phyloP scores from a whole-genome alignment of 225 moss, liverwort and hornwort genomes.

The Straminergon stramineum region DNA sequence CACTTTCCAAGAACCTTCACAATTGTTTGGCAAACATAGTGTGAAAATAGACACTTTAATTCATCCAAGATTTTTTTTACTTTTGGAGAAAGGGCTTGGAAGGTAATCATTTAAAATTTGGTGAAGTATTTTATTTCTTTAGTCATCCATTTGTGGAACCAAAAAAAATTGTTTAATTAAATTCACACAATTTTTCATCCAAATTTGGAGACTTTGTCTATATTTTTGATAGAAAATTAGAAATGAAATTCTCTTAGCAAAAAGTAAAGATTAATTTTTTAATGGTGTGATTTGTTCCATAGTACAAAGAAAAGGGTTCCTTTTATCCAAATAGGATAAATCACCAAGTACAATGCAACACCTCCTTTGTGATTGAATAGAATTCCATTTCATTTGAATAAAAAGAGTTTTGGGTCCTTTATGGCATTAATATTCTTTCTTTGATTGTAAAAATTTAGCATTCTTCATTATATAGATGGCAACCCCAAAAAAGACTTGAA shows the following conservation, averaged over 20 bases:
- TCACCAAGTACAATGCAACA: not conserved
- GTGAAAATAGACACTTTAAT: not conserved
- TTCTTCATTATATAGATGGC: not conserved
- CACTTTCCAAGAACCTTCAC: not conserved
- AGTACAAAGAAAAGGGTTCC: not conserved
- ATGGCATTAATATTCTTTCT: not conserved
- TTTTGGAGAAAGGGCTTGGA: not conserved
- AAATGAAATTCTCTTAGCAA: too few species aligned
- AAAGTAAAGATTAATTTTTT: not conserved
- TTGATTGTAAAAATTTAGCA: not conserved
- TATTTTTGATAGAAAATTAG: not conserved
- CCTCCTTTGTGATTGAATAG: not conserved
- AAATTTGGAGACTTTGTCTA: not conserved
- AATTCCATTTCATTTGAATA: not conserved
- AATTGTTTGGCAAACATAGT: not conserved
- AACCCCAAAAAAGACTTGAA: not conserved
- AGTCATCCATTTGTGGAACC: not conserved
- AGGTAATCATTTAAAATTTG: not conserved
- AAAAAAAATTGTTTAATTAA: not conserved
- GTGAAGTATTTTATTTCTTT: not conserved
- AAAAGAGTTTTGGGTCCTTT: not conserved
- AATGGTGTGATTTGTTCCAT: too few species aligned
- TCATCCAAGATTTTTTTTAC: fast-evolving
- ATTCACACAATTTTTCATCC: not conserved
- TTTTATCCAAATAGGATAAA: too few species aligned